These are phyloP conservation scores for Hypoxylon sp. DNA, from an alignment of 2,329 filamentous ascomycete species.

Conservation along the genomic window DNA sequence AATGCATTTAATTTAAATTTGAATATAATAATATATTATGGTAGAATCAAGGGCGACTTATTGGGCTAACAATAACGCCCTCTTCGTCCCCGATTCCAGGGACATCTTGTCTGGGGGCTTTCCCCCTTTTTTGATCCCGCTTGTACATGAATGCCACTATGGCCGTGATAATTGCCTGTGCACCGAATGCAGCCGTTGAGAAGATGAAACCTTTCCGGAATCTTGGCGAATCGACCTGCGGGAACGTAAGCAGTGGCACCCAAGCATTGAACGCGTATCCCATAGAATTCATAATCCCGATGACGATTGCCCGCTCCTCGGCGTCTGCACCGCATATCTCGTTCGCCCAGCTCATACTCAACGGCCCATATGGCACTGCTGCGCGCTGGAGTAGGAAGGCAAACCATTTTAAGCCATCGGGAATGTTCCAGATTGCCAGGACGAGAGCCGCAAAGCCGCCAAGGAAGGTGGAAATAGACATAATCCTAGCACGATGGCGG, in stretches of 20 bases:
- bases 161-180: slow-evolving; percentile 45
- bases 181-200: slow-evolving; percentile 42
- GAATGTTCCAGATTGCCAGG: slow-evolving; percentile 47
- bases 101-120: slow-evolving; percentile 3
- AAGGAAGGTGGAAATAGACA: slow-evolving; percentile 53
- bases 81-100: slow-evolving; percentile 28
- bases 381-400: slow-evolving; percentile 43
- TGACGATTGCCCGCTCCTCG: slow-evolving; percentile 60
- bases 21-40: background rate
- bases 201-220: slow-evolving; percentile 52
- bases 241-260: slow-evolving; percentile 55
- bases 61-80: slow-evolving; percentile 17
- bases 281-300: slow-evolving; percentile 60
- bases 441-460: slow-evolving; percentile 42
- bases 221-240: slow-evolving; percentile 52
- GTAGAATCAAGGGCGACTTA: slow-evolving; percentile 2
- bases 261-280: slow-evolving; percentile 58
- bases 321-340: slow-evolving; percentile 57
- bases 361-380: slow-evolving; percentile 45
- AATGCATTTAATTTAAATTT: no score
- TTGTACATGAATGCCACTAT: slow-evolving; percentile 45
- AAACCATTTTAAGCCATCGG: slow-evolving; percentile 47
- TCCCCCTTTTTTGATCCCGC: slow-evolving; percentile 34
- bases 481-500: slow-evolving; percentile 52
- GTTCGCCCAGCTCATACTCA: slow-evolving; percentile 57